Percentiles rank a stretch among this genome's conserved stretches.
phyloP scores from a whole-genome alignment of 345 rosid species.

The Eucalyptus marginata region DNA sequence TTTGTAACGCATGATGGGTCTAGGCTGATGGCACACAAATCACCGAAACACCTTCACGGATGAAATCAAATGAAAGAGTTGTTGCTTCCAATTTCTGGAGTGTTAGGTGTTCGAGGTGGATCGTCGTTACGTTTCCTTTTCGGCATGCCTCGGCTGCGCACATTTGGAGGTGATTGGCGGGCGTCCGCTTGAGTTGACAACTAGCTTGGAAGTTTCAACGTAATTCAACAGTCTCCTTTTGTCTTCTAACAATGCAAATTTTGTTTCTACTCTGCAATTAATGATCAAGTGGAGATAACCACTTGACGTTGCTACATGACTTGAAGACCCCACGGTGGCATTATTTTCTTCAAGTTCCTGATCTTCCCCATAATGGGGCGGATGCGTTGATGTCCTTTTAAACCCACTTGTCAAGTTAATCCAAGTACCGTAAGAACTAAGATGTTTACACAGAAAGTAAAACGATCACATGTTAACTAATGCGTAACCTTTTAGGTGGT shows the following conservation, averaged over 20 bases:
- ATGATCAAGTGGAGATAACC: background rate
- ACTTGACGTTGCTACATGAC: background rate
- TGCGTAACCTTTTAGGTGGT: background rate
- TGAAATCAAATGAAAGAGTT: background rate
- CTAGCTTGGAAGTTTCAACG: background rate
- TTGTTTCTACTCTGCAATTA: background rate
- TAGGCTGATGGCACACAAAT: background rate
- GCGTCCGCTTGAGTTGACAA: background rate
- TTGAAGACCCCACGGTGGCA: background rate
- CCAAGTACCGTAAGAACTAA: background rate
- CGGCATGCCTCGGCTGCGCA: background rate
- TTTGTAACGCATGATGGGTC: background rate
- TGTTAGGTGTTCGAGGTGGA: background rate
- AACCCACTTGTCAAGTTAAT: background rate
- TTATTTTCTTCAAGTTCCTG: background rate
- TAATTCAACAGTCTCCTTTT: background rate
- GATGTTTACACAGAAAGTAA: background rate
- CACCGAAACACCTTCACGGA: background rate
- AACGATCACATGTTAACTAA: background rate
- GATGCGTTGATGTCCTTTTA: background rate
- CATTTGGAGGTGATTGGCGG: background rate
- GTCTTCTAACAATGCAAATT: background rate
- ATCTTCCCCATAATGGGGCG: background rate
- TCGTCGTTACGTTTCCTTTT: background rate
- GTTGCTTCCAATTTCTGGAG: background rate